Conservation (phyloP, 805 yeast genomes). For the Hyphopichia homilentoma region DNA sequence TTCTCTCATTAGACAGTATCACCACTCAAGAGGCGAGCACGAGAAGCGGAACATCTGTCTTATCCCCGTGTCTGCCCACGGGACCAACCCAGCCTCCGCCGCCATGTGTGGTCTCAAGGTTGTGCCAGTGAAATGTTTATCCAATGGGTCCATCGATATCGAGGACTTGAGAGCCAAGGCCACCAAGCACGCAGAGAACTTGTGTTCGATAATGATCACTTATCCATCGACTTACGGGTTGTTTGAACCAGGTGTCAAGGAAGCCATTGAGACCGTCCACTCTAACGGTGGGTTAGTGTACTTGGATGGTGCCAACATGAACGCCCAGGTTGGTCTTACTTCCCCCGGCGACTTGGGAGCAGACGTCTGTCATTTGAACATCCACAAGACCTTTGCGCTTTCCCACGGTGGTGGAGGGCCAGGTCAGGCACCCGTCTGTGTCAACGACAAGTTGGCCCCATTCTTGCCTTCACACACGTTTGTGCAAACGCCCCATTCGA, state of each 20-base stretch:
- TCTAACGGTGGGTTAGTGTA: conserved; percentile 90
- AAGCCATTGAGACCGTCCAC: conserved; percentile 85
- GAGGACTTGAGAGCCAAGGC: conserved; percentile 73
- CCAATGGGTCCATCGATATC: conserved; percentile 83
- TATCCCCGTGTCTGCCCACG: conserved; percentile 97
- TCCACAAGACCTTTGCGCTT: conserved; percentile 96
- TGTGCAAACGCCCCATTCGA: conserved; percentile 46
- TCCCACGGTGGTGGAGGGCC: conserved; percentile 99
- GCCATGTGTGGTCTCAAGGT: conserved; percentile 96
- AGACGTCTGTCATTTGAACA: conserved; percentile 94
- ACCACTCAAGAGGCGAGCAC: conserved; percentile 63
- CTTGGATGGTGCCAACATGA: conserved; percentile 98
- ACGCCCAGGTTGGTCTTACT: conserved; percentile 96
- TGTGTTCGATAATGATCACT: conserved; percentile 94
- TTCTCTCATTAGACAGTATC: conserved; percentile 76
- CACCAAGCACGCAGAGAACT: conserved; percentile 56
- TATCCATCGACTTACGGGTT: conserved; percentile 97
- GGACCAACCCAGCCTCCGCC: conserved; percentile 98
- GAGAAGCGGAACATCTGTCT: conserved; percentile 77
- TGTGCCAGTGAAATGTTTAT: conserved; percentile 82
- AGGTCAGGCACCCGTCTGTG: conserved; percentile 98
- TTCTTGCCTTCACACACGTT: conserved; percentile 80
- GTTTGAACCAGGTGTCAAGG: conserved; percentile 86
- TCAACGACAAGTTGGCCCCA: conserved; percentile 71
- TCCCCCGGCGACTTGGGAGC: conserved; percentile 98